These are phyloP conservation scores for Botrytis aclada DNA, from an alignment of 2,329 filamentous ascomycete genomes.

Conservation along the genomic window DNA sequence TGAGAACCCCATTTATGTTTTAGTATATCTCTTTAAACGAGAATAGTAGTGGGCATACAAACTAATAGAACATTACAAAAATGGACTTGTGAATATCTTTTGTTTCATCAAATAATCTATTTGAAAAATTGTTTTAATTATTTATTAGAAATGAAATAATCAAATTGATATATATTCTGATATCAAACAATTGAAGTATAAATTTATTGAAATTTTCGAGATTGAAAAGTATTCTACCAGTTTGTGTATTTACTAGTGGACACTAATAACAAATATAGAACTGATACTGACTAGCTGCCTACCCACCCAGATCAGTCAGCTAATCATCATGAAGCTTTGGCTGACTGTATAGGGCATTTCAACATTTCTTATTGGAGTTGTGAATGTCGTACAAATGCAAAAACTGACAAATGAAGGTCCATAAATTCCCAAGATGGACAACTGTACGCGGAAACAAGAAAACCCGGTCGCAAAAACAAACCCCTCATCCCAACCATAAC, in stretches of 20 bases:
- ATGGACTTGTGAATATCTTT: too few species aligned
- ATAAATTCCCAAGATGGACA: neutral
- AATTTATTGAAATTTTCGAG: too few species aligned
- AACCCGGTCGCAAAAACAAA: neutral
- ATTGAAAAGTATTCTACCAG: too few species aligned
- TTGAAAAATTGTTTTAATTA: too few species aligned
- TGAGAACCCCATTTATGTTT: neutral
- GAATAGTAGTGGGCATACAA: too few species aligned
- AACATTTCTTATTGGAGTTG: neutral
- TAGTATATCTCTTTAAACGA: neutral
- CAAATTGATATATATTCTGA: too few species aligned
- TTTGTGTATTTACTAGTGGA: too few species aligned
- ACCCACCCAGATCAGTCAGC: neutral
- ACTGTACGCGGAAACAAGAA: neutral
- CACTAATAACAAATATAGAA: neutral
- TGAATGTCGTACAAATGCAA: neutral
- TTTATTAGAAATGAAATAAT: too few species aligned
- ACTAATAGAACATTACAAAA: too few species aligned
- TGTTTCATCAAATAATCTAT: too few species aligned
- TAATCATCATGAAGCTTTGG: neutral
- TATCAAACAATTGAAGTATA: too few species aligned
- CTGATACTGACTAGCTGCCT: neutral
- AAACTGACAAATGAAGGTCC: neutral
- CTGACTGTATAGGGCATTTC: neutral
- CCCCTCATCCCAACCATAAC: neutral